These are phyloP conservation scores for Arthroderma uncinatum DNA, from an alignment of 2,329 filamentous ascomycete species.

Conservation along the genomic window DNA sequence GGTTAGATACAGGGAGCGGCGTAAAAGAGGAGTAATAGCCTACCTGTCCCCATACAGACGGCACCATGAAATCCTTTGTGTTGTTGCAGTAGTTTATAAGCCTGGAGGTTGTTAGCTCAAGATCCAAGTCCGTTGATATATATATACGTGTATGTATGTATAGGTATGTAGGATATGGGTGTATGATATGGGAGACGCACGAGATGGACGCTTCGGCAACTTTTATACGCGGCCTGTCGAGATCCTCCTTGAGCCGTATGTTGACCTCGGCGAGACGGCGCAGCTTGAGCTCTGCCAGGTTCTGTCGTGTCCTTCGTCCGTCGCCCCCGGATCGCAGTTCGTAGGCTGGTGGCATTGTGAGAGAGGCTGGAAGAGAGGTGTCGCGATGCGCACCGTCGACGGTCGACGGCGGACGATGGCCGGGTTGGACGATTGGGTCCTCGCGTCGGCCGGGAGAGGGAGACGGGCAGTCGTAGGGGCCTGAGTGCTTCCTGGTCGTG, in stretches of 20 bases:
- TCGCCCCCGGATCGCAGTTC: constrained; percentile 55
- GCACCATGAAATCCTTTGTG: constrained; percentile 98
- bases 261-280: constrained; percentile 94
- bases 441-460: not conserved
- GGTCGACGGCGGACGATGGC: not conserved
- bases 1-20: constrained; percentile 11
- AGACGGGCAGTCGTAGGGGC: not conserved
- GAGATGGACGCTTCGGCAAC: constrained; percentile 86
- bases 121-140: no score
- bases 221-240: constrained; percentile 89
- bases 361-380: not conserved
- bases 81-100: constrained; percentile 97
- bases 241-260: constrained; percentile 85
- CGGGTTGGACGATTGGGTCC: not conserved
- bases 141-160: no score
- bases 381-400: constrained; percentile 2
- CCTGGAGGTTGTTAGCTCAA: constrained; percentile 40
- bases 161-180: no score
- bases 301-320: constrained; percentile 88
- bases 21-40: constrained; percentile 6
- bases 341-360: constrained; percentile 49
- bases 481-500: not conserved
- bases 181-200: constrained; percentile 41
- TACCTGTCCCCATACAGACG: constrained; percentile 83
- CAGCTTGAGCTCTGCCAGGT: constrained; percentile 96